A percentile compares a stretch with the other conserved stretches of the same genome.
phyloP scores from a whole-genome alignment of 768 basidiomycete genomes.

The Mrakia gelida region DNA sequence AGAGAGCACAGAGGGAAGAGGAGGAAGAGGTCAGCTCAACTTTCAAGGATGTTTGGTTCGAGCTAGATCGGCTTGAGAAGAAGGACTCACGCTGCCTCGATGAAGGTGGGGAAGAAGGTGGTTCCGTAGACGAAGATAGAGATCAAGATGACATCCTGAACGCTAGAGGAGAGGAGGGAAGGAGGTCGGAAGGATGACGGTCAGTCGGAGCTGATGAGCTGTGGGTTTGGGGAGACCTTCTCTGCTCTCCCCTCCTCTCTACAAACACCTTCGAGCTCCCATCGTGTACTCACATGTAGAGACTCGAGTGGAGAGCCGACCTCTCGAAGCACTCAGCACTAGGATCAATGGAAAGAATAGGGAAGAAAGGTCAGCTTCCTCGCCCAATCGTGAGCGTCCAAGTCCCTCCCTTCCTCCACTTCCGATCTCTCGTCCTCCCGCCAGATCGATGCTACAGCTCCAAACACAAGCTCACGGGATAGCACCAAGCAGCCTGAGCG shows the following conservation, averaged over 20 bases:
- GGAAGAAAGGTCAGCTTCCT: no score
- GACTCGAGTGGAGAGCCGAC: slow-evolving; percentile 70
- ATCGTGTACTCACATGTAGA: slow-evolving; percentile 53
- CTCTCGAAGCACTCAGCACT: slow-evolving; percentile 83
- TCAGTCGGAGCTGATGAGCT: background rate
- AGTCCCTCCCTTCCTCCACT: background rate
- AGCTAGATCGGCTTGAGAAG: no score
- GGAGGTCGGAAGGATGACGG: background rate
- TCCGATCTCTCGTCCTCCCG: background rate
- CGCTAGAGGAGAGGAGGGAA: slow-evolving; percentile 29
- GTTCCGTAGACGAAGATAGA: slow-evolving; percentile 63
- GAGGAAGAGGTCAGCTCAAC: background rate
- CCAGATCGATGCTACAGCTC: no score
- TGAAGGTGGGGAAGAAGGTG: slow-evolving; percentile 58
- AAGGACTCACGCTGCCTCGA: slow-evolving; percentile 42
- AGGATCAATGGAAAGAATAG: background rate
- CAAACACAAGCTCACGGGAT: slow-evolving; percentile 55
- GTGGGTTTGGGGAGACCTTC: background rate
- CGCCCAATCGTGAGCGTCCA: background rate
- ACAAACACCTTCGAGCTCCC: no score
- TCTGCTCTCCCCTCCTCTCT: background rate
- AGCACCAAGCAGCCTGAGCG: slow-evolving; percentile 55
- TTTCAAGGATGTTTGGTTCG: background rate
- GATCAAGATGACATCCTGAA: slow-evolving; percentile 72
- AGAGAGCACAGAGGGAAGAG: background rate